Base-by-base conservation (phyloP, 441 rosid genomes). In the Omphalea diandra region DNA sequence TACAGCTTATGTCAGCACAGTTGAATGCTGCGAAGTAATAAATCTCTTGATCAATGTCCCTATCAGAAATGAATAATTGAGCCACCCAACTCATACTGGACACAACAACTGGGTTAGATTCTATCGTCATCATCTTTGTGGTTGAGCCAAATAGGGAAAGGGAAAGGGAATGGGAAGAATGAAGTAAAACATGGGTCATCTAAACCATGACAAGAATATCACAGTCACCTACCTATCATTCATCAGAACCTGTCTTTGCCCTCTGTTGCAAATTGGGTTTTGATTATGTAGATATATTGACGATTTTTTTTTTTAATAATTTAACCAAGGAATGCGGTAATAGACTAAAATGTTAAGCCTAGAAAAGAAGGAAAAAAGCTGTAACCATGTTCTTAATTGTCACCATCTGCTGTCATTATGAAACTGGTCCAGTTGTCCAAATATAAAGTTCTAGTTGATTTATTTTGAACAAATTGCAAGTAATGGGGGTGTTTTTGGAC, bases 1-100 rank as follows among this genome's bases (percentile, higher is more conserved):
- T 15, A 40, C 0, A 57, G 74, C 75, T 70, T 65, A 52, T 18
- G 57, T 52, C 4, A 65, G 71, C 63, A 65, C 12, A 27, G 63
- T 75, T 50, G 75, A 65, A 70, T 17, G 4, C 22, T 22, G 38
- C 22, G 52, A 32, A 55, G 32, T 20, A 46, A 49, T n/a, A n/a
- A n/a, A n/a, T n/a, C n/a, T n/a, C n/a, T 12, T 56, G 38, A 29
- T 27, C 35, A 27, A 56, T 7, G 61, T 56, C 61, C 10, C 3
- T 15, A 31, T 24, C 36, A 9, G 41, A 62, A 43, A 0, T 10
- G 10, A 41, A 40, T 62, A 3, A 40, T 40, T 62, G 50, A 12
- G 29, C 44, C 49, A 6, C 50, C 32, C 32, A 15, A 41, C 33
- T 2, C 11, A 2, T 43, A 41, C 27, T 4, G 14, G 3, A 26